phyloP scores from a whole-genome alignment of 371 early-diverging fungal species.

The Saksenaea vasiformis region DNA sequence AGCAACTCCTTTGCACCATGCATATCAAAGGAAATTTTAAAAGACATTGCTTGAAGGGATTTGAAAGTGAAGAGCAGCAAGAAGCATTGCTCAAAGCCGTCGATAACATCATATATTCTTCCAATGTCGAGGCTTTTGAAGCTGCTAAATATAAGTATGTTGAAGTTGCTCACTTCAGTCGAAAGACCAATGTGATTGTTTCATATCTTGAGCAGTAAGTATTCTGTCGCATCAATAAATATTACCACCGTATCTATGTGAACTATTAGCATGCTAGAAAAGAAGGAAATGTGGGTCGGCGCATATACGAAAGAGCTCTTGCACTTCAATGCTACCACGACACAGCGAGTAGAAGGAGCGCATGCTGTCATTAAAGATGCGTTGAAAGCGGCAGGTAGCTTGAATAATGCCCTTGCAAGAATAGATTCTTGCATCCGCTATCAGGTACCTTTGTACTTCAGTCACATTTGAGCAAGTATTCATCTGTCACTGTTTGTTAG shows the following conservation, averaged over 20 bases:
- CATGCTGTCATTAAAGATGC: conserved; percentile 8
- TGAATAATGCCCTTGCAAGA: not conserved
- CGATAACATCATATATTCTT: not conserved
- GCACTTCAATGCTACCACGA: conserved; percentile 4
- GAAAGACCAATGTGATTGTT: not conserved
- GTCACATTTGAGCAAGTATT: not conserved
- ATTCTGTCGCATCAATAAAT: not conserved
- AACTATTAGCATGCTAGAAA: not conserved
- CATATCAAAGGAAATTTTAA: not conserved
- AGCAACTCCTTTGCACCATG: not conserved
- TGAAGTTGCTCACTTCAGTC: not conserved
- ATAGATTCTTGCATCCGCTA: not conserved
- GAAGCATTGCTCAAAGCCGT: not conserved
- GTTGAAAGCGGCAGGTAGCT: not conserved
- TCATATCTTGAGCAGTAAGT: not conserved
- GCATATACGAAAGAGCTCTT: conserved; percentile 1
- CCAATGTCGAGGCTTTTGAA: not conserved
- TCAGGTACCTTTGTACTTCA: not conserved
- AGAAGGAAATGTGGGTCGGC: conserved; percentile 11
- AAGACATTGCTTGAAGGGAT: not conserved
- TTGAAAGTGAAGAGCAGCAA: not conserved
- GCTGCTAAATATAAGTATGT: not conserved
- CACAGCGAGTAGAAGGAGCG: conserved; percentile 13
- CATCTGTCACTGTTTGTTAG: not conserved
- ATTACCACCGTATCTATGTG: too few relatives aligned